Base-by-base conservation (phyloP, 768 basidiomycete genomes). In the Cystobasidium onofrii region DNA sequence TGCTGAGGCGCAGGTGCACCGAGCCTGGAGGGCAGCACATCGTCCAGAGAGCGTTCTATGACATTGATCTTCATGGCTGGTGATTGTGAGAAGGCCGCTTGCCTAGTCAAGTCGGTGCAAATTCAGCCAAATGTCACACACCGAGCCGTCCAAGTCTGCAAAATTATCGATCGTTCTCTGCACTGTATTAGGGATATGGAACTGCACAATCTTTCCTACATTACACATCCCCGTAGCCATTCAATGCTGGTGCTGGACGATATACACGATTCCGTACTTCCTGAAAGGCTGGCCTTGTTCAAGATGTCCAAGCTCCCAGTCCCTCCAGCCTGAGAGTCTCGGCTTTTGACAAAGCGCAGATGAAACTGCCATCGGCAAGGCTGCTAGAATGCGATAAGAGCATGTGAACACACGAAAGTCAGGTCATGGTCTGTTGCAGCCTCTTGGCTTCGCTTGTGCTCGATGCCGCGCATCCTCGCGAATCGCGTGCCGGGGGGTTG, bases 1-100 rank as follows among this genome's bases (percentile, higher is more conserved):
- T 90, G 90, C 1, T 88, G 87, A 0, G 94, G 95, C 0, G 90
- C 90, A 17, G 91, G 89, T 78, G 93, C 90, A 27, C 92, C 90
- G 12, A 86, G 87, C 17, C 90, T 85, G 36, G 83, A 81, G 15
- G 92, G 90, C 2, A 92, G 83, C 82, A 63, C 63, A 46, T 78
- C 76, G 46, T 78, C 75, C 43, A 78, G 50, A 10, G 74, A 76
- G 43, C 79, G 76, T 70, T 77, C 73, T 33, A 79, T 74, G 20
- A 76, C 75, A 46, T 79, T 78, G 76, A 79, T 77, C 54, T 79
- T 79, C 79, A 75, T 75, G 52, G 33, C 25, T 7, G 23, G 54
- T 55, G 23, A 7, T 9, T 23, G 23, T 9, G 54, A 9, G n/a
- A 55, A n/a, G n/a, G n/a, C n/a, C n/a, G n/a, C n/a, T n/a, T n/a